Evolutionary conservation across 78 protist species (phyloP), one percentile per base, ranked within the genome.

Genomic region (Guillardia theta): DNA sequence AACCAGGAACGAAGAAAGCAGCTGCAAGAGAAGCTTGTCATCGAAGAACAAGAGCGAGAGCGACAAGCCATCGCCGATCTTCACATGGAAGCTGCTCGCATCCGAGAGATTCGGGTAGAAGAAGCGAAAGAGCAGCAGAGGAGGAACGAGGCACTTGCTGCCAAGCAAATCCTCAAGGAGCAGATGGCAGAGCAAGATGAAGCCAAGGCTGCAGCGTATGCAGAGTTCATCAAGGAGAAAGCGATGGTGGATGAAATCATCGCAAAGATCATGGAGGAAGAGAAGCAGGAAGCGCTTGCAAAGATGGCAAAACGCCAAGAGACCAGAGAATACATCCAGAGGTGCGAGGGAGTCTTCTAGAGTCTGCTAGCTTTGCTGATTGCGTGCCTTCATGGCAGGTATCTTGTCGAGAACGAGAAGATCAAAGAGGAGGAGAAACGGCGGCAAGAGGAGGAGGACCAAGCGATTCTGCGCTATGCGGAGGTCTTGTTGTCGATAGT

Each of bases 151-250:
- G 94, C 80, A 5, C 54, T 70, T 9, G 48, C 90, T 3, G 48
- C 90, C 33, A 44, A 44, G 46, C 90, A 80, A 48, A 44, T 80
- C 90, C 90, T 80, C 90, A 9, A 80, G 22, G 48, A 80, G 48
- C 87, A 93, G 92, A 78, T 93, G 62, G 62, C 9, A 22, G 95
- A 78, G 64, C 53, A 77, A 78, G 92, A 78, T 37, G 48, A 39
- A 15, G 76, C 24, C 30, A 48, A 53, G 83, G 37, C 18, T 3
- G 45, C 45, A n/a, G 95, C 92, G 33, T 93, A 93, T 78, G 43
- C 76, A n/a, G 54, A 78, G 92, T 93, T 93, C 92, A 83, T 93
- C 83, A 46, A 39, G 54, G 95, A 93, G 92, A 93, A 93, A 92
- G 92, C 30, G 83, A 30, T 53, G 92, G 95, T 93, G 18, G 95